Conservation (phyloP, 2,329 filamentous ascomycete genomes). For the Fusarium buharicum region DNA sequence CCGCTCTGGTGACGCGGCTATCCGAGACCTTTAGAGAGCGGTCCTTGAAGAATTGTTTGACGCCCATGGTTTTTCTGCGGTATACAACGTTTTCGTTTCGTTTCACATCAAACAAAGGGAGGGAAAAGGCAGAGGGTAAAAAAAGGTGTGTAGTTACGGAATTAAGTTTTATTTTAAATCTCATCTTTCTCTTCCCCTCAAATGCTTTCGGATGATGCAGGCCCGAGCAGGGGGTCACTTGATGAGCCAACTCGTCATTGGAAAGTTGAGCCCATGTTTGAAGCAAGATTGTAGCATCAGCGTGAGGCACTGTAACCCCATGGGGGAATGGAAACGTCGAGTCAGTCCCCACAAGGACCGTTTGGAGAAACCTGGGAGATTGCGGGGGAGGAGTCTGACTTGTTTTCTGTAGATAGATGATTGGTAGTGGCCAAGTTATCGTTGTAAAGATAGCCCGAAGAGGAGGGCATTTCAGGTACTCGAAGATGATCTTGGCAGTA, state of each 20-base stretch:
- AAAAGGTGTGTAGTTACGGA: too few relatives aligned
- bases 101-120: not conserved
- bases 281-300: conserved; percentile 13
- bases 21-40: conserved; percentile 59
- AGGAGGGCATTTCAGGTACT: conserved; percentile 1
- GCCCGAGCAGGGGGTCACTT: conserved; percentile 16
- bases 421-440: conserved; percentile 13
- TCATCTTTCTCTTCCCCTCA: not conserved
- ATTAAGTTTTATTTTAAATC: too few relatives aligned
- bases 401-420: too few relatives aligned
- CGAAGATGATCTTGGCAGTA: not conserved
- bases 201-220: conserved; percentile 20
- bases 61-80: conserved; percentile 51
- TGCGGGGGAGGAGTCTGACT: conserved; percentile 19
- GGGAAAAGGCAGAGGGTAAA: too few relatives aligned
- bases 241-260: too few relatives aligned
- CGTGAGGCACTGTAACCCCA: conserved; percentile 22
- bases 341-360: conserved; percentile 4
- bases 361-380: conserved; percentile 40
- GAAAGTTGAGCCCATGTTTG: too few relatives aligned
- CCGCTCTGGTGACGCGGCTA: conserved; percentile 54
- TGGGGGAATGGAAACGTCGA: conserved; percentile 27
- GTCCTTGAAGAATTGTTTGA: conserved; percentile 57
- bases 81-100: too few relatives aligned
- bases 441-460: conserved; percentile 39